Evolutionary conservation across 805 yeast genomes (phyloP).

Genomic region (Ogataea methylovora): DNA sequence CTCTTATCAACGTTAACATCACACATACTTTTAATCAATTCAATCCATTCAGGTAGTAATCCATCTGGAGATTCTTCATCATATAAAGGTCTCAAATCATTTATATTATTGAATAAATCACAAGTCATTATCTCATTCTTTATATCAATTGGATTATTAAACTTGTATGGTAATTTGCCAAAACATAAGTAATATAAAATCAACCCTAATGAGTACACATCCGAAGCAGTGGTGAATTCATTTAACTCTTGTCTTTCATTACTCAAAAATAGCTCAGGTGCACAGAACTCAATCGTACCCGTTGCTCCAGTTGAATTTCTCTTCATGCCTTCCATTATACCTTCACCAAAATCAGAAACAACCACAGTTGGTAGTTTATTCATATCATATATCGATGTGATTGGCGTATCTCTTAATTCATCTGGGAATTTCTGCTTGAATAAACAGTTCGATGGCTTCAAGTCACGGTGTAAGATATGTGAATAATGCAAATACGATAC

Average conservation of each 20-base stretch:
- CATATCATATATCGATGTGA: conserved; percentile 14
- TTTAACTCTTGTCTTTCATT: conserved; percentile 24
- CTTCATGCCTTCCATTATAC: conserved; percentile 60
- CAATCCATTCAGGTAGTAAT: conserved; percentile 32
- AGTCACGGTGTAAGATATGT: conserved; percentile 80
- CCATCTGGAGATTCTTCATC: conserved; percentile 6
- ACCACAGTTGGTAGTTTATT: conserved; percentile 54
- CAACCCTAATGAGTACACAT: conserved; percentile 78
- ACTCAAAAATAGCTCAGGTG: conserved; percentile 64
- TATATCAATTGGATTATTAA: conserved; percentile 15
- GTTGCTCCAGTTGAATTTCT: conserved; percentile 75
- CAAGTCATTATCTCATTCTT: conserved; percentile 16
- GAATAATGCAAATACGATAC: conserved; percentile 63
- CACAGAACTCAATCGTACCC: conserved; percentile 82
- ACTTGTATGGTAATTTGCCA: conserved; percentile 56
- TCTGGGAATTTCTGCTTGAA: conserved; percentile 31
- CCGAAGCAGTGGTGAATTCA: conserved; percentile 67
- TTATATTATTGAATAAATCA: conserved; percentile 15
- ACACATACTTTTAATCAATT: conserved; percentile 13
- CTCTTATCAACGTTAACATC: conserved; percentile 29
- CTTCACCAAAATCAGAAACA: conserved; percentile 88
- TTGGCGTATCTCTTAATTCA: conserved; percentile 13
- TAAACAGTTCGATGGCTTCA: conserved; percentile 85
- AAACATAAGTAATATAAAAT: conserved; percentile 70
- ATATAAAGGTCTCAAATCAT: conserved; percentile 6